Evolutionary conservation across 108 stramenopile genomes (phyloP), one percentile per base, ranked within the genome.

Genomic region (Fragilariopsis cylindrus): DNA sequence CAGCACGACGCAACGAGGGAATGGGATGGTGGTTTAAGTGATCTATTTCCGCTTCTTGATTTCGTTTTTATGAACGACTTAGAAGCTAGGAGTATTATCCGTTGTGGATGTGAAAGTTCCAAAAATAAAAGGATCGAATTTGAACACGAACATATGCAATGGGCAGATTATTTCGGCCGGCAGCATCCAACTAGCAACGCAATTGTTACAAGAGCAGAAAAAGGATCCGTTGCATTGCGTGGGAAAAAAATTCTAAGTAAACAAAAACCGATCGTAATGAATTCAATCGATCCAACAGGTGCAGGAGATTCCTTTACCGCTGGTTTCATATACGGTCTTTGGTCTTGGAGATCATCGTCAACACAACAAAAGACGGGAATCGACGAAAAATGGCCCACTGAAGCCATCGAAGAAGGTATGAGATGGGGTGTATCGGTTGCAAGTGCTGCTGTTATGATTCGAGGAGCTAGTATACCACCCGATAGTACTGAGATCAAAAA

Each of bases 301-400:
- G 92, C 92, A 13, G 92, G 92, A 15, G 92, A 93, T 82, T 80
- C 90, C 4, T 93, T 93, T 70, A 79, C 87, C 6, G 87, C 92
- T 19, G 92, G 92, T 52, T 93, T 93, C 67, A 50, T 93, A 18
- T 70, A 85, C 73, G 92, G 90, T 7, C 63, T 86, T n/a, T 84
- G 79, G 78, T 54, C 48, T 18, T 74, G 81, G 69, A 65, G 50
- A 52, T 13, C 50, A 52, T 13, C 50, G 13, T 3, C 50, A 52
- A 13, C 13, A 9, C 50, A 52, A 52, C 50, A 9, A 13, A 52
- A 52, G 9, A 9, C 50, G 9, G 12, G 12, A 52, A 52, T 9
- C 50, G 39, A 69, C n/a, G 72, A 65, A 30, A 42, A 60, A 8
- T 84, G 81, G 83, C 71, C 81, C 8, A 56, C 55, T 11, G 74